phyloP scores from a whole-genome alignment of 2,329 filamentous ascomycete species.

The Colletotrichum cordylinicola region DNA sequence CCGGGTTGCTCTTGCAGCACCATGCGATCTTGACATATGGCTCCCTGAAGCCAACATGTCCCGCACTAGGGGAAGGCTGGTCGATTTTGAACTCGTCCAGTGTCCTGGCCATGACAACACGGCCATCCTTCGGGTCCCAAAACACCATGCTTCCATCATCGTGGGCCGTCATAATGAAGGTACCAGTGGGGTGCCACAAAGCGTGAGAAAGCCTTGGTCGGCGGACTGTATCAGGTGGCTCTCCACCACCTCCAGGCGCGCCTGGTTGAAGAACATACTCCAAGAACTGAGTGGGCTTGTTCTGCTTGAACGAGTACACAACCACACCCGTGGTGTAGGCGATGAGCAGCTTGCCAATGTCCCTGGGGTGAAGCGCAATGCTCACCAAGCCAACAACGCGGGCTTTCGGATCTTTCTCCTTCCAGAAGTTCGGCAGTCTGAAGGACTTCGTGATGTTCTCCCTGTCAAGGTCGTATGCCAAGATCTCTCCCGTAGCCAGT shows the following conservation, averaged over 20 bases:
- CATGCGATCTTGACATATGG: conserved; percentile 83
- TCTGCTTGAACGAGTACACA: conserved; percentile 94
- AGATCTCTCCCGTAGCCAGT: conserved; percentile 80
- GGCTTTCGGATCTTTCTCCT: conserved; percentile 71
- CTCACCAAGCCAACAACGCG: conserved; percentile 71
- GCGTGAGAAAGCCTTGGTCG: conserved; percentile 81
- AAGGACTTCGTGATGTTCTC: conserved; percentile 74
- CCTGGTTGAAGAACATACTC: conserved; percentile 83
- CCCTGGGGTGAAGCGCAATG: conserved; percentile 85
- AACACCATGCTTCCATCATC: conserved; percentile 92
- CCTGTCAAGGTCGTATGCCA: conserved; percentile 93
- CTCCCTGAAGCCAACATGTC: conserved; percentile 66
- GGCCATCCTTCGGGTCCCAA: conserved; percentile 91
- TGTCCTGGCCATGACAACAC: conserved; percentile 83
- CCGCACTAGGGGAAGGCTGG: conserved; percentile 60
- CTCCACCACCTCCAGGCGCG: conserved; percentile 81
- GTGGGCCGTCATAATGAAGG: conserved; percentile 84
- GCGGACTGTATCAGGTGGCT: conserved; percentile 65
- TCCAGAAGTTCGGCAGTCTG: conserved; percentile 88
- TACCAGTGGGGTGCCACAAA: conserved; percentile 93
- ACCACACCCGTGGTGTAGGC: conserved; percentile 90
- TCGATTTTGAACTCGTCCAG: conserved; percentile 77
- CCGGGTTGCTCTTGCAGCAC: conserved; percentile 93
- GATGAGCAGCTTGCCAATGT: conserved; percentile 89
- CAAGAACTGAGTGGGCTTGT: conserved; percentile 78